Evolutionary conservation across 176 grass and related monocot genomes (phyloP).

Genomic region (Eragrostis nindensis): DNA sequence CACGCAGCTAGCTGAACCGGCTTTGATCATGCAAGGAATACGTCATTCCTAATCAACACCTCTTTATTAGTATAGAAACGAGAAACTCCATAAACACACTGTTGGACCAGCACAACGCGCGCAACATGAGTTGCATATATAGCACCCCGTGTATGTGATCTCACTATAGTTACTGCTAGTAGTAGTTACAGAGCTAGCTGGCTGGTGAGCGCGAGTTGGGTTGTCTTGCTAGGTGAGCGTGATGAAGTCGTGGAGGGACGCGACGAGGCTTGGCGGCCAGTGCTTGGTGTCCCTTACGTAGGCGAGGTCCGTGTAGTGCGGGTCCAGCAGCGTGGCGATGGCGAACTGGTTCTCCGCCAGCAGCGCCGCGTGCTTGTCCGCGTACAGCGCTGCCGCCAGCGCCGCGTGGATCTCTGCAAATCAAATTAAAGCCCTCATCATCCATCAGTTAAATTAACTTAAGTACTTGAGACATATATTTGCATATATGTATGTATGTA

Average conservation of each 20-base stretch:
- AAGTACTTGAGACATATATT: not conserved
- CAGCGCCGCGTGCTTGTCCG: conserved; percentile 82
- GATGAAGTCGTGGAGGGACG: conserved; percentile 63
- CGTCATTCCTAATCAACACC: no score
- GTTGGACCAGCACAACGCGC: not conserved
- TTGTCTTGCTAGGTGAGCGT: not conserved
- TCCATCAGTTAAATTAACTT: not conserved
- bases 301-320: conserved; percentile 89
- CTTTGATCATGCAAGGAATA: no score
- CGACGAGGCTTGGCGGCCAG: conserved; percentile 89
- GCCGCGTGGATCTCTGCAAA: conserved; percentile 84
- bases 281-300: conserved; percentile 94
- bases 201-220: not conserved
- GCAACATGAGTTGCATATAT: not conserved
- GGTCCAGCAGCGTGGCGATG: conserved; percentile 47
- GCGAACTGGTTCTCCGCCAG: conserved; percentile 60
- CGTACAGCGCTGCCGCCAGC: conserved; percentile 91
- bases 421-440: not conserved
- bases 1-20: no score
- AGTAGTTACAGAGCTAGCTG: not conserved
- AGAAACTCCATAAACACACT: not conserved
- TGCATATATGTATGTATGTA: not conserved
- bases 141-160: not conserved
- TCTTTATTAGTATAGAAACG: no score
- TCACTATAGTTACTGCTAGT: not conserved